These are phyloP conservation scores for Backusella sp. DNA, from an alignment of 192 early-diverging fungal genomes.

Conservation along the genomic window DNA sequence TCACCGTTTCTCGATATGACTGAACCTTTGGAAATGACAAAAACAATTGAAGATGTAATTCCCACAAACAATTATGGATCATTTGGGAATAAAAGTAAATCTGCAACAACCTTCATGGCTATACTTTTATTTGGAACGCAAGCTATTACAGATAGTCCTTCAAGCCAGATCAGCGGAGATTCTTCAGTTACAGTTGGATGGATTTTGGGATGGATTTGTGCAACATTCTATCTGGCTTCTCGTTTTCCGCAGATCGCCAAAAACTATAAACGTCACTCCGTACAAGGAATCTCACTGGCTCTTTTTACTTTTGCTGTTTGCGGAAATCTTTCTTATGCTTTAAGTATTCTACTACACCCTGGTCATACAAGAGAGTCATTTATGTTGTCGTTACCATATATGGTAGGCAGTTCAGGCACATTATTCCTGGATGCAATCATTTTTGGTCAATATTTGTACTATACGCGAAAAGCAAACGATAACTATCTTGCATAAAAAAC, in stretches of 20 bases:
- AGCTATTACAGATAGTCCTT: neutral
- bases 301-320: constrained; percentile 72
- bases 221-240: constrained; percentile 60
- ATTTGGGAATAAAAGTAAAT: constrained; percentile 8
- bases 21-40: neutral
- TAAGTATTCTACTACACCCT: constrained; percentile 47
- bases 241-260: constrained; percentile 75
- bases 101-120: neutral
- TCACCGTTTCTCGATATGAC: neutral
- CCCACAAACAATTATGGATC: neutral
- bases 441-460: constrained; percentile 45
- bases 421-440: constrained; percentile 67
- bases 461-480: neutral
- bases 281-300: constrained; percentile 65
- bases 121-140: constrained; percentile 14
- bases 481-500: neutral
- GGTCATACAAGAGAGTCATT: constrained; percentile 27
- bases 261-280: constrained; percentile 59
- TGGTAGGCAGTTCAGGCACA: constrained; percentile 68
- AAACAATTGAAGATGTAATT: neutral
- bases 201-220: constrained; percentile 65
- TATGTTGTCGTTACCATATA: constrained; percentile 39
- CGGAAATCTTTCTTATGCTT: constrained; percentile 63
- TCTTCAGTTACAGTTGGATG: constrained; percentile 40
- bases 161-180: constrained; percentile 7